A percentile compares a stretch with the other conserved stretches of the same genome.
These are phyloP conservation scores for Cytospora piceae DNA, from an alignment of 2,329 filamentous ascomycete species.

Conservation along the genomic window DNA sequence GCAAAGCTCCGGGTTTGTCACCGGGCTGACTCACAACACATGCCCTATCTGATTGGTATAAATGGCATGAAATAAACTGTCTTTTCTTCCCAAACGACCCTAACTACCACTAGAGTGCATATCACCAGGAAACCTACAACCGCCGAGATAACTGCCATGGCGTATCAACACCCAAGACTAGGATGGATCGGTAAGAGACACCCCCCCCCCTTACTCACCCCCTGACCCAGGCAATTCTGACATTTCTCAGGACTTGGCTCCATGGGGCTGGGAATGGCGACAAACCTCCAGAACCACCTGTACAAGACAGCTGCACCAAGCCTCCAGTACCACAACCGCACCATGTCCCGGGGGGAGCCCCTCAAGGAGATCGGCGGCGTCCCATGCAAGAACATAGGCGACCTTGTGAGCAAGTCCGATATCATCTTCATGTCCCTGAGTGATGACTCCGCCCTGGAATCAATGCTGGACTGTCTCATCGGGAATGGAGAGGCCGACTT, in stretches of 20 bases:
- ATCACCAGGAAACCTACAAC: neutral
- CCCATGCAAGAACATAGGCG: conserved; percentile 32
- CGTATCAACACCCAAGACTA: neutral
- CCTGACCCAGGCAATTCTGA: neutral
- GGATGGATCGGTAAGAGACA: conserved; percentile 23
- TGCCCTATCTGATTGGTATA: neutral
- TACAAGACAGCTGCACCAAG: conserved; percentile 29
- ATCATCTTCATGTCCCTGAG: conserved; percentile 65
- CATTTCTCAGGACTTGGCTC: conserved; percentile 48
- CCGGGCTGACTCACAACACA: neutral
- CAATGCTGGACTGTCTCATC: conserved; percentile 62
- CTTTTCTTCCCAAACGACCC: neutral
- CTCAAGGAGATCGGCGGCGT: conserved; percentile 38
- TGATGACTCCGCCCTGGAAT: conserved; percentile 73
- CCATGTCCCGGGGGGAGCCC: conserved; percentile 47
- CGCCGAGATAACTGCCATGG: neutral
- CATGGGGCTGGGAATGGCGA: conserved; percentile 55
- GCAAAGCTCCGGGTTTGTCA: neutral
- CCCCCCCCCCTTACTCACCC: neutral
- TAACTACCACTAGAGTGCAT: neutral
- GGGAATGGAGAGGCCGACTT: conserved; percentile 39
- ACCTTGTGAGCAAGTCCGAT: conserved; percentile 39
- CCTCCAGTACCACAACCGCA: conserved; percentile 51
- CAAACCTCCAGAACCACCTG: conserved; percentile 51
- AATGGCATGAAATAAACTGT: neutral